Conservation (phyloP, 2,329 filamentous ascomycete genomes). For the Microsporum ferrugineum region DNA sequence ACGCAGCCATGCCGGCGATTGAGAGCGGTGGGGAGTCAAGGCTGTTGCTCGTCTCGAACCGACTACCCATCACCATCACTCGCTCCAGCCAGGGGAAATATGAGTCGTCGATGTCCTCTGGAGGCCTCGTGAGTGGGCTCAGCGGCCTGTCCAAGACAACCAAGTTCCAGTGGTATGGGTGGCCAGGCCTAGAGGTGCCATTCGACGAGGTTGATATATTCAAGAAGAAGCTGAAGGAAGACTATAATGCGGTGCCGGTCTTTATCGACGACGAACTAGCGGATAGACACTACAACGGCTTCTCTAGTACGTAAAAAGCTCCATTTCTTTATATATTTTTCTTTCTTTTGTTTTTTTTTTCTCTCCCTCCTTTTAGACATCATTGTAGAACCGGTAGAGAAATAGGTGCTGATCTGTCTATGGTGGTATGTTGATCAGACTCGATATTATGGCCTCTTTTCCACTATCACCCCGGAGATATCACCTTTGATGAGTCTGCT, state of each 20-base stretch:
- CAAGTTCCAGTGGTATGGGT: constrained; percentile 96
- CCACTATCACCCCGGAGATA: constrained; percentile 97
- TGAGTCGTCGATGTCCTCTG: constrained; percentile 91
- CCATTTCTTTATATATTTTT: not conserved
- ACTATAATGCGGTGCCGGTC: constrained; percentile 81
- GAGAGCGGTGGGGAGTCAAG: constrained; percentile 32
- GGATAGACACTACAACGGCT: constrained; percentile 94
- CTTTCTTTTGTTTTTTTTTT: not conserved
- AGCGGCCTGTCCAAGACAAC: constrained; percentile 86
- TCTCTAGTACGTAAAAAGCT: constrained; percentile 62
- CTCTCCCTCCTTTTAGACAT: constrained; percentile 3
- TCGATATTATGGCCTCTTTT: constrained; percentile 97
- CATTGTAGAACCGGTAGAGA: not conserved
- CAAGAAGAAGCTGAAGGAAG: constrained; percentile 66
- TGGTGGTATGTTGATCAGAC: constrained; percentile 43
- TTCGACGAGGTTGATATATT: constrained; percentile 67
- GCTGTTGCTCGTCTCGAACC: constrained; percentile 83
- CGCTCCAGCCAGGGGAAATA: constrained; percentile 83
- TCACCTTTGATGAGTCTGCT: constrained; percentile 89
- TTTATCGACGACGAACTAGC: constrained; percentile 90
- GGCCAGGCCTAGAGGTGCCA: constrained; percentile 87
- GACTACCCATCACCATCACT: constrained; percentile 93
- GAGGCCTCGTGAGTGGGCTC: constrained; percentile 84
- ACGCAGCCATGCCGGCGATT: constrained; percentile 24
- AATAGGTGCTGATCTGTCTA: not conserved